Base-by-base conservation (phyloP, 139 green algal genomes). In the Auxenochlorella protothecoides region DNA sequence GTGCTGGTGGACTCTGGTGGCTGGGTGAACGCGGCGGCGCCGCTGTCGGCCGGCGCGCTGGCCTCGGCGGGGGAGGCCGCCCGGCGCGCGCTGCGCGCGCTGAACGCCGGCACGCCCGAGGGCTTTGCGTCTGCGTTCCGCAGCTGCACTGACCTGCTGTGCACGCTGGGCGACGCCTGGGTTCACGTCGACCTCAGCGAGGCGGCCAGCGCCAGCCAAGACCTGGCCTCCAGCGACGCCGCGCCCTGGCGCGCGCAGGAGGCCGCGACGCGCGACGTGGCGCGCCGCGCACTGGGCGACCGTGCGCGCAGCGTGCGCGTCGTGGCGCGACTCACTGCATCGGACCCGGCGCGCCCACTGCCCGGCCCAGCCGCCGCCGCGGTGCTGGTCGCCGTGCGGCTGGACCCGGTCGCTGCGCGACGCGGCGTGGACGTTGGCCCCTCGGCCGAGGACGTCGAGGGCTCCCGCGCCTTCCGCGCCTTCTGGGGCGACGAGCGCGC, bases 391-490 rank as follows among this genome's bases (percentile, higher is more conserved):
- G 8, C 9, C 15, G 59, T 54, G 44, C 68, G 72, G 56, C 53
- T 87, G 64, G 84, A 91, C 68, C 56, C 84, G 13, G 57, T 69
- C 16, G 66, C 73, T 27, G 83, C 83, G 8, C 62, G 74, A 53
- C 78, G 89, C 6, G 65, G 84, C 14, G 79, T 90, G 55, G 89
- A 95, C 75, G 70, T 91, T 4, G 88, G 89, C 10, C 89, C 89
- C 6, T 14, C 72, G 27, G 74, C 86, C 52, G 85, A 92, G 70
- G 74, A 87, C 14, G 69, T 65, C 3, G 66, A 64, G 3, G 85
- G 83, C 5, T 83, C 88, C 6, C 73, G 68, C 2, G 66, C 64
- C 7, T 95, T 92, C 79, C 82, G 88, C 6, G 73, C 73, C 4
- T 89, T 95, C 66, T 95, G 89, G 89, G 89, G 89, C 55, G 78